Conservation (phyloP, 106 monocot genomes). For the Narthecium ossifragum region DNA sequence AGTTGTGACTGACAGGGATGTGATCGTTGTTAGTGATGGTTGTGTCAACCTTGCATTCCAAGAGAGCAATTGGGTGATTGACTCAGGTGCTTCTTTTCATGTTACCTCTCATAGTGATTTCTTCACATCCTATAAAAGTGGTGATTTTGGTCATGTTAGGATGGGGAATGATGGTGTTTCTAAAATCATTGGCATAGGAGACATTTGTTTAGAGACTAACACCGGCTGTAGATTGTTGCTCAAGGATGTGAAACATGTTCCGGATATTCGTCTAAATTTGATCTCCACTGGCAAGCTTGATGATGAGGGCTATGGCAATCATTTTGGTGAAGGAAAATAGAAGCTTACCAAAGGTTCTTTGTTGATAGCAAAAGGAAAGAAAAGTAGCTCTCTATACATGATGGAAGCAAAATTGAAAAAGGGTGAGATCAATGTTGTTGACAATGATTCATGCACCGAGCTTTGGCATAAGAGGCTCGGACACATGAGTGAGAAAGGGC, state of each 20-base stretch:
- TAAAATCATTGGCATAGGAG: too few species aligned
- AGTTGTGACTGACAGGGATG: neutral
- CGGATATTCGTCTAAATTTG: conserved; percentile 1
- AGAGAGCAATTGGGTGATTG: neutral
- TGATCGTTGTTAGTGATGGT: conserved; percentile 4
- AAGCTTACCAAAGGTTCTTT: conserved; percentile 4
- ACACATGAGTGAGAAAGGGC: conserved; percentile 1
- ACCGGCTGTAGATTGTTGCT: neutral
- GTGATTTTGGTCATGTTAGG: neutral
- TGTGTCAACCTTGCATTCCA: neutral
- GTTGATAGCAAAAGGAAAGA: conserved; percentile 14
- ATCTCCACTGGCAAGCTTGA: conserved; percentile 1
- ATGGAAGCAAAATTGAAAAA: neutral
- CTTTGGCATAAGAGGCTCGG: conserved; percentile 3
- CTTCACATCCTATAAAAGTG: neutral
- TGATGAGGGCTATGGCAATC: conserved; percentile 1
- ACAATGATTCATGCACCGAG: neutral
- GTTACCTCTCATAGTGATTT: neutral
- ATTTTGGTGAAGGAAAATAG: conserved; percentile 1
- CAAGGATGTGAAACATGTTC: conserved; percentile 5
- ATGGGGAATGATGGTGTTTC: neutral
- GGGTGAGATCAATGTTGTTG: conserved; percentile 1
- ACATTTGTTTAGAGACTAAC: conserved; percentile 2
- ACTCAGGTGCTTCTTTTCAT: conserved; percentile 6
- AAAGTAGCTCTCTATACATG: conserved; percentile 1